A percentile compares a stretch with the other conserved stretches of the same genome.
These are phyloP conservation scores for Picocystis sp. DNA, from an alignment of 163 green algal genomes.

Conservation along the genomic window DNA sequence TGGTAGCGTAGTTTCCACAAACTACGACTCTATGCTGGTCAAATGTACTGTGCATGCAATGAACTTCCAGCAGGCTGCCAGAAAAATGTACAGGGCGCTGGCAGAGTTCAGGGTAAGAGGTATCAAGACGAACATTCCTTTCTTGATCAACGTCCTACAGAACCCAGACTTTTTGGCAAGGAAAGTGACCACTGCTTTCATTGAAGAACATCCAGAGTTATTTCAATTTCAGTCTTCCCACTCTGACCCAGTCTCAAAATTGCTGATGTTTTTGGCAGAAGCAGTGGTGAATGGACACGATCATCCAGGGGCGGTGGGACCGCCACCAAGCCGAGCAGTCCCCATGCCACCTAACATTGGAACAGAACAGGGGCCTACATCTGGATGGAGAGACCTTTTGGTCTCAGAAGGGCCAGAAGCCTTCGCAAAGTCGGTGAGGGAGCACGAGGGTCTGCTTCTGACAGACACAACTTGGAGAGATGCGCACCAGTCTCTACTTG, in stretches of 20 bases:
- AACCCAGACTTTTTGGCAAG: conserved; percentile 70
- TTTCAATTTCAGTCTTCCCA: conserved; percentile 35
- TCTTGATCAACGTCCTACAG: conserved; percentile 73
- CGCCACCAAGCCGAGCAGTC: conserved; percentile 28
- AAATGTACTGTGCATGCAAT: conserved; percentile 63
- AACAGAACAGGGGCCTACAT: conserved; percentile 5
- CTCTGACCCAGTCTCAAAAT: conserved; percentile 28
- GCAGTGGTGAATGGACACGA: conserved; percentile 67
- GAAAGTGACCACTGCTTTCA: conserved; percentile 70
- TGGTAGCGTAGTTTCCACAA: conserved; percentile 55
- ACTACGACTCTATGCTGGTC: conserved; percentile 81
- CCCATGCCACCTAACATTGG: conserved; percentile 24
- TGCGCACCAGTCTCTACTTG: conserved; percentile 81
- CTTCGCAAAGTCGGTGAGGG: conserved; percentile 62
- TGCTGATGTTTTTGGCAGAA: conserved; percentile 55
- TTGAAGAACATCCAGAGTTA: conserved; percentile 64
- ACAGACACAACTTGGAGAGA: conserved; percentile 91
- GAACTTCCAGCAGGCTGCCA: conserved; percentile 51
- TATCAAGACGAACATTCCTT: conserved; percentile 80
- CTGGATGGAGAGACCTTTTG: conserved; percentile 61
- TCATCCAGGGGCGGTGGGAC: conserved; percentile 65
- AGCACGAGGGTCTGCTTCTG: conserved; percentile 70
- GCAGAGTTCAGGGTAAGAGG: conserved; percentile 48
- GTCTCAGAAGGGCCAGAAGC: conserved; percentile 50
- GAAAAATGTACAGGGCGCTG: conserved; percentile 76